These are phyloP conservation scores for Orbilia blumenaviensis DNA, from an alignment of 2,329 filamentous ascomycete genomes.

Conservation along the genomic window DNA sequence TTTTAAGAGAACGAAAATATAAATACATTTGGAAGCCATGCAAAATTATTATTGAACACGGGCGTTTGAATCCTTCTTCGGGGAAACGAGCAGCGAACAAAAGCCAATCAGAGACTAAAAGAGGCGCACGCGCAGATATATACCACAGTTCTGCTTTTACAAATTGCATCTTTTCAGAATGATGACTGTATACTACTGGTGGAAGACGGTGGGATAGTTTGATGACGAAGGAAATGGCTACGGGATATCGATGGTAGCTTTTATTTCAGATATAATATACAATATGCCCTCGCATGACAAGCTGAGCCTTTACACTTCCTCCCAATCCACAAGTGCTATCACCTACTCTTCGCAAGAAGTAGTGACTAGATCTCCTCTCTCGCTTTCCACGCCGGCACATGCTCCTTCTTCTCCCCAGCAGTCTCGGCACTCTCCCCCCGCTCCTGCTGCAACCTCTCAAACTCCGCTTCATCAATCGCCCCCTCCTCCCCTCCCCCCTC, in stretches of 20 bases:
- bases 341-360: too few relatives aligned
- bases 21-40: conserved; percentile 15
- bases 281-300: background rate
- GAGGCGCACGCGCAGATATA: background rate
- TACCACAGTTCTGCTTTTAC: background rate
- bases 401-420: background rate
- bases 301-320: background rate
- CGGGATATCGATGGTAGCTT: background rate
- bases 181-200: conserved; percentile 28
- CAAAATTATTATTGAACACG: conserved; percentile 31
- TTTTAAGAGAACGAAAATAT: background rate
- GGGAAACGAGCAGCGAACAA: conserved; percentile 2
- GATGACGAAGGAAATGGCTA: background rate
- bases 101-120: background rate
- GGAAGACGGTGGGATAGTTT: background rate
- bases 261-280: conserved; percentile 34
- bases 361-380: conserved; percentile 34
- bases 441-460: conserved; percentile 3
- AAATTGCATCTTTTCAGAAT: conserved; percentile 19
- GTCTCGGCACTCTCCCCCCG: background rate
- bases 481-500: background rate
- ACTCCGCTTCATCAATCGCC: conserved; percentile 2
- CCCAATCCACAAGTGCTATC: background rate
- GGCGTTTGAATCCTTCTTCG: conserved; percentile 42
- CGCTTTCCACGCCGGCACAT: conserved; percentile 42